Evolutionary conservation across 1,284 basidiomycete species (phyloP).

Genomic region (Irpex lacteus): DNA sequence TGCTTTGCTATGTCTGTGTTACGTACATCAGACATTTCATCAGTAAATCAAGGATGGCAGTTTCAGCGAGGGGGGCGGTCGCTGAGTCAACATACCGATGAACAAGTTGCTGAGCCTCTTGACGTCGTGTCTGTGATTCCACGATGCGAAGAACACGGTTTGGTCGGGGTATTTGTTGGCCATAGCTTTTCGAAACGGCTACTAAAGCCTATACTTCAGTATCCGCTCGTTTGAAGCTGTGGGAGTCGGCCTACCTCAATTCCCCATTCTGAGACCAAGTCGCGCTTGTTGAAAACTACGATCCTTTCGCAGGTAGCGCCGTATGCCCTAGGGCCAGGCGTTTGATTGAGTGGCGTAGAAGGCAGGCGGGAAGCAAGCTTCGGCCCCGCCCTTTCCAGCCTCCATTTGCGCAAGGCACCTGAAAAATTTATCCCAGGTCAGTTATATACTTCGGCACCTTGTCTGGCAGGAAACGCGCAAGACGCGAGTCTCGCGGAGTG

Average conservation of each 20-base stretch:
- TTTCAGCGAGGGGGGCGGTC: neutral
- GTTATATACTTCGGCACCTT: neutral
- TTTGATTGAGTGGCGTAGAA: neutral
- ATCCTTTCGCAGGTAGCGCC: slow-evolving; percentile 72
- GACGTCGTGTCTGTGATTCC: slow-evolving; percentile 64
- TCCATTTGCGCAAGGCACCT: slow-evolving; percentile 65
- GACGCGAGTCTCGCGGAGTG: too few species aligned
- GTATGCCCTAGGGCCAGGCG: slow-evolving; percentile 1
- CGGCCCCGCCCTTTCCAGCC: slow-evolving; percentile 50
- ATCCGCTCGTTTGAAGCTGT: slow-evolving; percentile 4
- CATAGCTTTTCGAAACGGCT: slow-evolving; percentile 76
- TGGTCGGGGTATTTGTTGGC: slow-evolving; percentile 64
- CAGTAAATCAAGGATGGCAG: neutral
- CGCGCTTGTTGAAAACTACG: slow-evolving; percentile 92
- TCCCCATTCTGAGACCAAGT: slow-evolving; percentile 84
- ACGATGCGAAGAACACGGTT: slow-evolving; percentile 65
- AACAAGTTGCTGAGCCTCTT: slow-evolving; percentile 60
- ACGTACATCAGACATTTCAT: neutral
- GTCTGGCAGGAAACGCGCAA: neutral
- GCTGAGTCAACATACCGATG: slow-evolving; percentile 57
- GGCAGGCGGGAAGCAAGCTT: slow-evolving; percentile 17
- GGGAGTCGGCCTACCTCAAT: slow-evolving; percentile 60
- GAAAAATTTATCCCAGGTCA: slow-evolving; percentile 9
- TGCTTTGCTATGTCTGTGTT: slow-evolving; percentile 63
- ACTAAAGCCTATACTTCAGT: slow-evolving; percentile 6